Percentiles rank a stretch among this genome's conserved stretches.
These are phyloP conservation scores for Arthroderma sp. DNA, from an alignment of 2,329 filamentous ascomycete species.

Conservation along the genomic window DNA sequence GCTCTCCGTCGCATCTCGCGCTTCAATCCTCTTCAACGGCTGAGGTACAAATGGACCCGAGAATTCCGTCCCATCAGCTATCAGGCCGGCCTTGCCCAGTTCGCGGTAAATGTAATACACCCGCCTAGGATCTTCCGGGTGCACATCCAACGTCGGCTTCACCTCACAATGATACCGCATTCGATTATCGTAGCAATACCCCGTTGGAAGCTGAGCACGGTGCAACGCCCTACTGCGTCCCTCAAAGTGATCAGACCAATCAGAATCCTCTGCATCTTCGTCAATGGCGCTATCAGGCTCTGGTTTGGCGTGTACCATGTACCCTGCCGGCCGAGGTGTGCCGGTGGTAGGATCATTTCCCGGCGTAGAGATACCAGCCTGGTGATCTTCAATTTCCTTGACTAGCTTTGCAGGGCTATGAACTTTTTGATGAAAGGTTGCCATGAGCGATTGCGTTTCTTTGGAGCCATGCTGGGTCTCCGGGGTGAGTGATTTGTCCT, in stretches of 20 bases:
- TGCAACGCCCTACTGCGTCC: slow-evolving; percentile 33
- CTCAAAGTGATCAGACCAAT: slow-evolving; percentile 28
- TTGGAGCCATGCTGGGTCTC: slow-evolving; percentile 1
- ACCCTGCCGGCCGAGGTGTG: background rate
- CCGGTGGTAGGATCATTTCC: background rate
- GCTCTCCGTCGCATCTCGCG: slow-evolving; percentile 61
- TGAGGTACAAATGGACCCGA: slow-evolving; percentile 39
- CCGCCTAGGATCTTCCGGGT: slow-evolving; percentile 85
- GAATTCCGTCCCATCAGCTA: slow-evolving; percentile 47
- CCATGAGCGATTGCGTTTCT: slow-evolving; percentile 10
- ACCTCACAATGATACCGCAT: slow-evolving; percentile 95
- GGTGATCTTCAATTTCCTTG: slow-evolving; percentile 11
- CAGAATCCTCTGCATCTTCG: slow-evolving; percentile 23
- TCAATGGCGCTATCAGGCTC: slow-evolving; percentile 27
- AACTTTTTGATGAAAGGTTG: slow-evolving; percentile 16
- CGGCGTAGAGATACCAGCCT: slow-evolving; percentile 6
- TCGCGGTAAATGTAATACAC: slow-evolving; percentile 90
- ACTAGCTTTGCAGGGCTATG: slow-evolving; percentile 12
- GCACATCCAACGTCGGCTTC: slow-evolving; percentile 56
- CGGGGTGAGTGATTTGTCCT: background rate
- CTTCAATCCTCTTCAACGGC: slow-evolving; percentile 57
- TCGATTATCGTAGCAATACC: slow-evolving; percentile 78
- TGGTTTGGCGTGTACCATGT: background rate
- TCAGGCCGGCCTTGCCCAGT: slow-evolving; percentile 67
- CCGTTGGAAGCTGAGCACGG: slow-evolving; percentile 50